Evolutionary conservation across 331 rosid species (phyloP), one percentile per base, ranked within the genome.

Genomic region (Malus hybrid): DNA sequence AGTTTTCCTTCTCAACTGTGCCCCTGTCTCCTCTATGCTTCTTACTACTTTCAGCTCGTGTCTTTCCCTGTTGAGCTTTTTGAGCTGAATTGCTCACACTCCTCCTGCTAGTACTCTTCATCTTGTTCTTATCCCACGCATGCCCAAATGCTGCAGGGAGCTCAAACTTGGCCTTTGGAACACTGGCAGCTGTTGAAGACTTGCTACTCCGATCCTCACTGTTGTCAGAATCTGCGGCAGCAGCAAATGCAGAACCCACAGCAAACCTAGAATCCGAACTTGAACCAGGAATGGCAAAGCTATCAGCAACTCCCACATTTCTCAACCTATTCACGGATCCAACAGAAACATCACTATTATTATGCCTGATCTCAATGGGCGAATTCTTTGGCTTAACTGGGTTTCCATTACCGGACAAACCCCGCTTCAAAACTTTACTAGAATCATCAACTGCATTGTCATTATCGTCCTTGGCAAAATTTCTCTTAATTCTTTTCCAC

Each of bases 191-290:
- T 0, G 96, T 90, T 19, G 97, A 92, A 69, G 97, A 90, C 83
- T 88, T 95, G 80, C 99, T 90, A 78, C 93, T 90, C 31, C 86
- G 73, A 83, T 95, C 97, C 86, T 91, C 97, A 63, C 95, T 87
- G 76, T 88, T 87, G 82, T 91, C 98, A 7, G 98, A 93, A 87
- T 90, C 97, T 16, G 93, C 85, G 42, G 87, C 91, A 57, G 76
- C 90, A 67, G 75, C 85, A 87, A 87, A 89, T 75, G 82, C 89
- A 80, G 91, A 67, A 69, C 89, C 91, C 65, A 78, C 70, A 31
- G 90, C 90, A 83, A 84, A 77, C 80, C 92, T 86, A 65, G 96
- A 88, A 83, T 91, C 96, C 0, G 80, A 78, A 83, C 87, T 85
- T 50, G 89, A 86, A 69, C 88, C 91, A 46, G 69, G 89, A 70